A percentile compares a stretch with the other conserved stretches of the same genome.
Evolutionary conservation across 1,139 yeast genomes (phyloP).

Genomic region (Pneumocystis murina): DNA sequence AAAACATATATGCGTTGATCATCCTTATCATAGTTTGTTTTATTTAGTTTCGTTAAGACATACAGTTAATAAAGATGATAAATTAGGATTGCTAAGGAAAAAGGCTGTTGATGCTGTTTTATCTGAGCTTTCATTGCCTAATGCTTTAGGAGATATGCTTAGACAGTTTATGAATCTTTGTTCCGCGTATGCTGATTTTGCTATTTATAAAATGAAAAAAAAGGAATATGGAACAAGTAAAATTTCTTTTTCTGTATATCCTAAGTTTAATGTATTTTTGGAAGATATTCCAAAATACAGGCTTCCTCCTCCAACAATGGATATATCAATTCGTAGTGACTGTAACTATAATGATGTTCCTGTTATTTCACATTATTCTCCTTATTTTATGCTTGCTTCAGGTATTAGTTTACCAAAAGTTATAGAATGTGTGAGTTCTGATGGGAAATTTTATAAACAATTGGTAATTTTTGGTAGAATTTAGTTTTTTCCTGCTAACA

Average conservation of each 20-base stretch:
- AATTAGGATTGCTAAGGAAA: slow-evolving; percentile 10
- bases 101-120: slow-evolving; percentile 16
- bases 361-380: slow-evolving; percentile 32
- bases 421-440: slow-evolving; percentile 5
- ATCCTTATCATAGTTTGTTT: slow-evolving; percentile 70
- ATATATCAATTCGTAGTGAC: slow-evolving; percentile 15
- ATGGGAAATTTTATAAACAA: slow-evolving; percentile 8
- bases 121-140: background rate
- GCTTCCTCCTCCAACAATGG: background rate
- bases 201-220: background rate
- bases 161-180: background rate
- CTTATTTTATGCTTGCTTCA: slow-evolving; percentile 43
- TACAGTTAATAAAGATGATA: slow-evolving; percentile 7
- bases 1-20: slow-evolving; percentile 36
- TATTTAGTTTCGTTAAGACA: slow-evolving; percentile 33
- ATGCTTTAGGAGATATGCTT: background rate
- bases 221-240: background rate
- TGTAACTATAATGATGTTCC: slow-evolving; percentile 39
- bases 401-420: slow-evolving; percentile 34
- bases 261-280: background rate
- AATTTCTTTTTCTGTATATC: background rate
- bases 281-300: background rate
- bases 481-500: background rate
- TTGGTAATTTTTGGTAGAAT: slow-evolving; percentile 1
- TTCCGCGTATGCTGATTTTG: slow-evolving; percentile 3